These are phyloP conservation scores for Pleurotus tuoliensis DNA, from an alignment of 768 basidiomycete genomes.

Conservation along the genomic window DNA sequence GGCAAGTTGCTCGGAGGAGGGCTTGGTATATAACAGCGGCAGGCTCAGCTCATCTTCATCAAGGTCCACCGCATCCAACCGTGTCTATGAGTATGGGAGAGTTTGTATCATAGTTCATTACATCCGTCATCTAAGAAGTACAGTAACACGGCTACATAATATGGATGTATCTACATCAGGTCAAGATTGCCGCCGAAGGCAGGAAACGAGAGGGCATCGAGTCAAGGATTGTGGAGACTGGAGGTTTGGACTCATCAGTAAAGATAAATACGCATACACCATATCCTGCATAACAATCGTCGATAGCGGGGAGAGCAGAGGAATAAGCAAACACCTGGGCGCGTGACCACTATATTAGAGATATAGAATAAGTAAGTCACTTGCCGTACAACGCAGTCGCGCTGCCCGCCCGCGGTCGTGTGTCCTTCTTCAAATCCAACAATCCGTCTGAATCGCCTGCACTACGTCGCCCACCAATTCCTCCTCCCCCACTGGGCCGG, in stretches of 20 bases:
- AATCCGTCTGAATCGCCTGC: constrained; percentile 8
- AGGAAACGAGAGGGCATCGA: not conserved
- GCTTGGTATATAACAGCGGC: no score
- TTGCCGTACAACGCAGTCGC: constrained; percentile 5
- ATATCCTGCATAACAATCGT: not conserved
- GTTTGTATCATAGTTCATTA: not conserved
- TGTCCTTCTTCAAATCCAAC: constrained; percentile 8
- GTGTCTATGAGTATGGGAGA: not conserved
- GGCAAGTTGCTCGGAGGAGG: no score
- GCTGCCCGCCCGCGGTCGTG: constrained; percentile 11
- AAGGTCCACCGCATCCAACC: not conserved
- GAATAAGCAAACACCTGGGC: constrained; percentile 3
- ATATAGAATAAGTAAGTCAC: not conserved
- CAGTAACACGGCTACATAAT: not conserved
- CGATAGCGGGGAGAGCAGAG: not conserved
- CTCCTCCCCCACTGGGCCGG: constrained; percentile 36
- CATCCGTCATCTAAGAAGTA: not conserved
- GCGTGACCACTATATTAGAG: not conserved
- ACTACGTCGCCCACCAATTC: constrained; percentile 23
- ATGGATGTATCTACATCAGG: constrained; percentile 2
- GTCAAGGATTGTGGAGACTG: constrained; percentile 5
- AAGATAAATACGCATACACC: constrained; percentile 2
- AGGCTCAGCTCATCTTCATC: no score
- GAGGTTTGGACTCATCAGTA: constrained; percentile 10
- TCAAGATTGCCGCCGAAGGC: not conserved